Evolutionary conservation across 805 yeast species (phyloP).

Genomic region (Ogataea pini): DNA sequence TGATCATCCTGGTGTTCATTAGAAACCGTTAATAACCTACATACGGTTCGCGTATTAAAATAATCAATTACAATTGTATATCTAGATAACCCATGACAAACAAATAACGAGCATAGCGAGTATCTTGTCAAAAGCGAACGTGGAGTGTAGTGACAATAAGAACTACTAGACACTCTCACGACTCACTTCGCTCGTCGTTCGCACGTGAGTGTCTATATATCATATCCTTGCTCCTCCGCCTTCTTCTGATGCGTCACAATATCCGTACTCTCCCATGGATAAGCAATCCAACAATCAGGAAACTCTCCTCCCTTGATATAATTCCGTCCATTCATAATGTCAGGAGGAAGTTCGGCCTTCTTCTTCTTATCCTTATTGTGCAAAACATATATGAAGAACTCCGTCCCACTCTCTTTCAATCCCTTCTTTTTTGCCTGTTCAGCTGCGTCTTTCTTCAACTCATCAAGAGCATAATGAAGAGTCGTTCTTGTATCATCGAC

Average conservation of each 20-base stretch:
- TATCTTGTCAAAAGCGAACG: no score
- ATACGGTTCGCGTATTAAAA: no score
- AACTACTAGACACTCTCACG: no score
- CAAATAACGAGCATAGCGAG: no score
- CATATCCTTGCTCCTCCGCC: slow-evolving; percentile 77
- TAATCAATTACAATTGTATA: not conserved
- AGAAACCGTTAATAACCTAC: no score
- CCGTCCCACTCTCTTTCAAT: slow-evolving; percentile 54
- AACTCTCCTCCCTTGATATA: slow-evolving; percentile 76
- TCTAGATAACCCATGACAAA: no score
- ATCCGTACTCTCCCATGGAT: slow-evolving; percentile 83
- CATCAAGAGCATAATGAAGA: slow-evolving; percentile 74
- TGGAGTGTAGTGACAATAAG: no score
- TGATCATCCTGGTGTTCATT: no score
- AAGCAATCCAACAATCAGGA: slow-evolving; percentile 82
- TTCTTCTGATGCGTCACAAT: slow-evolving; percentile 70
- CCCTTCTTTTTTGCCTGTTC: slow-evolving; percentile 58
- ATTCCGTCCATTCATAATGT: slow-evolving; percentile 53
- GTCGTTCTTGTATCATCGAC: slow-evolving; percentile 88
- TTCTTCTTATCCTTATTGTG: slow-evolving; percentile 76
- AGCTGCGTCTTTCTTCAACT: slow-evolving; percentile 68
- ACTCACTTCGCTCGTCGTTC: not conserved
- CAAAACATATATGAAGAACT: slow-evolving; percentile 73
- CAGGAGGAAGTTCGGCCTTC: slow-evolving; percentile 69
- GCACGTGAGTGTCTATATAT: slow-evolving; percentile 29